Evolutionary conservation across 2,329 filamentous ascomycete species (phyloP).

Genomic region (Alternaria alternata): DNA sequence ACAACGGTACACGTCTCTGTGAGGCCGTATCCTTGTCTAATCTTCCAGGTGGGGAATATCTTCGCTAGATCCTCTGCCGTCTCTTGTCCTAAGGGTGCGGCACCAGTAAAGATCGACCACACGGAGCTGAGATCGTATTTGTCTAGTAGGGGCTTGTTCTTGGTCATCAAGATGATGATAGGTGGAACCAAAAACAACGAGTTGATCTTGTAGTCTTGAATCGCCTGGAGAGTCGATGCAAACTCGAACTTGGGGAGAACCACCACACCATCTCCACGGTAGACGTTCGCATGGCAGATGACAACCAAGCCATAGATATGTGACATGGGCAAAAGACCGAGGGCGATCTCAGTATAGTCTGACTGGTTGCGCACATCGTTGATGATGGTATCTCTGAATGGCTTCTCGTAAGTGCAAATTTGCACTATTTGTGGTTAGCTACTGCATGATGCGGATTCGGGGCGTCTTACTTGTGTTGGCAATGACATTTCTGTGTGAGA

Average conservation of each 20-base stretch:
- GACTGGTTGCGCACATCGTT: slow-evolving; percentile 48
- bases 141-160: slow-evolving; percentile 66
- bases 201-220: slow-evolving; percentile 74
- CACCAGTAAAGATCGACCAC: slow-evolving; percentile 72
- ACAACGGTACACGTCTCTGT: slow-evolving; percentile 81
- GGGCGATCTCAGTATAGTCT: slow-evolving; percentile 60
- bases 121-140: slow-evolving; percentile 78
- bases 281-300: slow-evolving; percentile 70
- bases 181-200: slow-evolving; percentile 77
- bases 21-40: slow-evolving; percentile 79
- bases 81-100: slow-evolving; percentile 78
- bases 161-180: slow-evolving; percentile 79
- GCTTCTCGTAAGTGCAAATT: slow-evolving; percentile 61
- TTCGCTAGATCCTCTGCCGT: slow-evolving; percentile 70
- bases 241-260: slow-evolving; percentile 81
- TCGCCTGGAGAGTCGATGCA: slow-evolving; percentile 66
- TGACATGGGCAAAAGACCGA: slow-evolving; percentile 80
- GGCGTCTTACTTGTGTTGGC: slow-evolving; percentile 65
- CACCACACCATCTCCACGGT: slow-evolving; percentile 76
- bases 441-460: background rate
- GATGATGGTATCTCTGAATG: slow-evolving; percentile 52
- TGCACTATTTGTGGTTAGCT: slow-evolving; percentile 59
- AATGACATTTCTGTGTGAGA: slow-evolving; percentile 81
- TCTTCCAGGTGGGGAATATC: slow-evolving; percentile 69
- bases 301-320: slow-evolving; percentile 84